Percentiles rank a stretch among this genome's conserved stretches.
phyloP scores from a whole-genome alignment of 345 rosid species.

The Luvunga scandens region DNA sequence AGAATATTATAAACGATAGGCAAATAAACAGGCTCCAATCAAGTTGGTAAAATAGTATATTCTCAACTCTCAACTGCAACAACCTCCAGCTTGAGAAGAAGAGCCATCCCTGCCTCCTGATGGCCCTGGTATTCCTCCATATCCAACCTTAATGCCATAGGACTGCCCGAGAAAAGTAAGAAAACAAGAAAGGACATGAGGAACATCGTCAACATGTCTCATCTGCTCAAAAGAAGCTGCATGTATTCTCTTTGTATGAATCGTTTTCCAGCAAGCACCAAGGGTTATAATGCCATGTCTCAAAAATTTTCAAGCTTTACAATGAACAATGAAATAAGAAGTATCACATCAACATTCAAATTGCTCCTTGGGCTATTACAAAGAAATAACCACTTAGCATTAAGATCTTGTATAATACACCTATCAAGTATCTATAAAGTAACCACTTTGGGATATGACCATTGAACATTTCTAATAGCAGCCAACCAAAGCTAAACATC shows the following conservation, averaged over 20 bases:
- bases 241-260: neutral
- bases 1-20: neutral
- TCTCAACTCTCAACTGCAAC: conserved; percentile 59
- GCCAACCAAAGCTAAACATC: neutral
- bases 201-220: neutral
- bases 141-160: conserved; percentile 94
- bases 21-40: neutral
- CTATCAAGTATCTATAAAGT: neutral
- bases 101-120: conserved; percentile 86
- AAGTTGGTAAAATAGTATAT: neutral
- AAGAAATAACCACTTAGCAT: neutral
- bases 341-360: neutral
- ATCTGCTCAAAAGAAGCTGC: neutral
- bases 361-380: neutral
- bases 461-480: neutral
- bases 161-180: conserved; percentile 42
- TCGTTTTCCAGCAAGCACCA: neutral
- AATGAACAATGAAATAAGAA: neutral
- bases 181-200: conserved; percentile 15
- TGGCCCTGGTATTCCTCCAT: conserved; percentile 94
- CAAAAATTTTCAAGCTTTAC: neutral
- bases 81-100: conserved; percentile 80
- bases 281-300: neutral
- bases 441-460: neutral
- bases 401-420: neutral